phyloP scores from a whole-genome alignment of 768 basidiomycete species.

The Holtermanniella nyarrowii region DNA sequence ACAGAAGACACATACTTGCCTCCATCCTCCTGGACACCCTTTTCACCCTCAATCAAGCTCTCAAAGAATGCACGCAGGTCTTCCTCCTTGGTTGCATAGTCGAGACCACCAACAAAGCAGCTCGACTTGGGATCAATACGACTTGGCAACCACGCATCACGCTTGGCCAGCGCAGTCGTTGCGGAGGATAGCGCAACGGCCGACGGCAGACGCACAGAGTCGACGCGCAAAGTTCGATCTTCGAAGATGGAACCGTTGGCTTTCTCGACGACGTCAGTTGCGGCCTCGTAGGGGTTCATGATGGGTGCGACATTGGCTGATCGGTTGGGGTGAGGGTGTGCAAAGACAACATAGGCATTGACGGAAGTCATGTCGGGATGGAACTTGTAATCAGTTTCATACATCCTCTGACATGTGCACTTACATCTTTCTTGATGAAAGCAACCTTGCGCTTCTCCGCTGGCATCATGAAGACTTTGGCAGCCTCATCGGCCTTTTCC shows the following conservation, averaged over 20 bases:
- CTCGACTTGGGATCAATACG: conserved; percentile 63
- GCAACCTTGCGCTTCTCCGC: conserved; percentile 86
- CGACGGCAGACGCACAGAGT: conserved; percentile 48
- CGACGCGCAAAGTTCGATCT: conserved; percentile 69
- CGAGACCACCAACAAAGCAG: conserved; percentile 84
- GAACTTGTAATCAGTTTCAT: conserved; percentile 45
- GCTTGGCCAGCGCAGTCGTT: conserved; percentile 32
- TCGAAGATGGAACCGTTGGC: conserved; percentile 65
- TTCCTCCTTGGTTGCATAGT: conserved; percentile 84
- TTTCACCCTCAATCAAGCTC: conserved; percentile 57
- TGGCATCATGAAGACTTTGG: conserved; percentile 59
- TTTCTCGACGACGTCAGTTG: conserved; percentile 49
- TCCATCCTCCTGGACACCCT: conserved; percentile 44
- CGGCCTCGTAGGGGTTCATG: conserved; percentile 51
- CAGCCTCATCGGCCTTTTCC: conserved; percentile 43
- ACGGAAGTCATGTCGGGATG: conserved; percentile 65
- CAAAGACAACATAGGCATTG: conserved; percentile 87
- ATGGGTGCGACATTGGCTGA: conserved; percentile 40
- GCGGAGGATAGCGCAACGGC: conserved; percentile 33
- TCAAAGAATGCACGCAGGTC: conserved; percentile 82
- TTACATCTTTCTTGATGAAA: conserved; percentile 69
- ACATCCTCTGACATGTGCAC: conserved; percentile 8
- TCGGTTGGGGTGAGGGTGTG: conserved; percentile 48
- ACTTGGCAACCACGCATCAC: conserved; percentile 35
- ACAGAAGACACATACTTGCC: conserved; percentile 61